Conservation (phyloP, 1,284 basidiomycete genomes). For the Omphalotus olearius region DNA sequence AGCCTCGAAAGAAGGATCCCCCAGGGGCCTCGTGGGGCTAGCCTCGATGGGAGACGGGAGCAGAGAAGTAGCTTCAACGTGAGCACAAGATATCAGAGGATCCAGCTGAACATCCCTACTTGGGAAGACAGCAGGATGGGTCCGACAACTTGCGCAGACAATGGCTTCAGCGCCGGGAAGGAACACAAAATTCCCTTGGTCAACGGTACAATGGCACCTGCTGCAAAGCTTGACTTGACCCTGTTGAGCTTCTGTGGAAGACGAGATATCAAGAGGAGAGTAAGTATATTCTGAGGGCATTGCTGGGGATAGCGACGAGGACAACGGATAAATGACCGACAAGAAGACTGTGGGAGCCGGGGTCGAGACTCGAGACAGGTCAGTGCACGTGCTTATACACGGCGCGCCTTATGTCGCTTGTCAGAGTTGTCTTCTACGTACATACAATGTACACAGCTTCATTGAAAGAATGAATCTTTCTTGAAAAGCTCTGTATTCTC, state of each 20-base stretch:
- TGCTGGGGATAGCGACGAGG: background rate
- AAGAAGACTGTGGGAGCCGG: background rate
- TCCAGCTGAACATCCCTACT: slow-evolving; percentile 16
- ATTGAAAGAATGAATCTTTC: too few species aligned
- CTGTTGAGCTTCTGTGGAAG: slow-evolving; percentile 21
- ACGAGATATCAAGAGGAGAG: slow-evolving; percentile 20
- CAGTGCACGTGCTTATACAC: slow-evolving; percentile 1
- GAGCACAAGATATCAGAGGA: slow-evolving; percentile 24
- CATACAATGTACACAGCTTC: too few species aligned
- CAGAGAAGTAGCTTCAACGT: slow-evolving; percentile 11
- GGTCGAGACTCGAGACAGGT: slow-evolving; percentile 1
- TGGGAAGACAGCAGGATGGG: slow-evolving; percentile 21
- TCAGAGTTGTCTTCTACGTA: too few species aligned
- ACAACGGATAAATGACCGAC: background rate
- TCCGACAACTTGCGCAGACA: slow-evolving; percentile 37
- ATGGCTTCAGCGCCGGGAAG: slow-evolving; percentile 27
- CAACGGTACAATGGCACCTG: slow-evolving; percentile 35
- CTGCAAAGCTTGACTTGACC: slow-evolving; percentile 38
- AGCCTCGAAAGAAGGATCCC: background rate
- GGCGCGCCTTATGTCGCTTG: too few species aligned
- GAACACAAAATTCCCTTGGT: slow-evolving; percentile 24
- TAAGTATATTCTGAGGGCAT: slow-evolving; percentile 38
- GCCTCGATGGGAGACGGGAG: background rate
- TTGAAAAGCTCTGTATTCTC: too few species aligned
- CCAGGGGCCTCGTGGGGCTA: background rate